Base-by-base conservation (phyloP, 2,329 filamentous ascomycete genomes). In the Sphaceloma murrayae region DNA sequence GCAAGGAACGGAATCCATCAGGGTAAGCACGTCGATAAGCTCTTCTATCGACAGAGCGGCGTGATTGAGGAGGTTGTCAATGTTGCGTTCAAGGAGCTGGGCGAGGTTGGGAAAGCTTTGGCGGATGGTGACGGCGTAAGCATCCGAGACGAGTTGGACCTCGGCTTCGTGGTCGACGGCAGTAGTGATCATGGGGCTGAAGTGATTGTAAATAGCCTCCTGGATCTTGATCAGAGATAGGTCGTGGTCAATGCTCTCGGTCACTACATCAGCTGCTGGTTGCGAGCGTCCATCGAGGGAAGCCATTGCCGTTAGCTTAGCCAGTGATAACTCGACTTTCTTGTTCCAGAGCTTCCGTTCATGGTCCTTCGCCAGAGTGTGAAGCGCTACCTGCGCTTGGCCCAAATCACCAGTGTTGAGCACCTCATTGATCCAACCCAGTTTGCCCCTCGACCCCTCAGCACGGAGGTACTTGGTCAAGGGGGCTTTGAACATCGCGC, bases 341-440 rank as follows among this genome's bases (percentile, higher is more conserved):
- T 94, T 93, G 64, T 78, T 86, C 89, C 89, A 96, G 3, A 91
- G 66, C 54, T 88, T 82, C 43, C 77, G 74, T 60, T 95, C 88
- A 44, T 78, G 76, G 39, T 73, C 71, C 14, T 80, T 67, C 0
- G 85, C 87, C 14, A 88, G 70, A 5, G 76, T 68, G 32, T 83
- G 68, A 34, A 98, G 71, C 0, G 80, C 82, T 31, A 77, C 67
- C 4, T 82, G 80, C 8, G 89, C 88, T 46, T 77, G 74, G 9
- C 75, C 69, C 50, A 86, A 86, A 54, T 94, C 78, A 47, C 78
- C 72, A 58, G 91, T 84, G 17, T 75, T 73, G 48, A 79, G 72
- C 5, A 96, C 74, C 58, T 96, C 88, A 59, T 98, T 93, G 65
- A 98, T 94, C 91, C 91, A 98, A 38, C 81, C 80, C 33, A 98